These are phyloP conservation scores for Daldinia decipiens DNA, from an alignment of 495 filamentous ascomycete genomes.

Conservation along the genomic window DNA sequence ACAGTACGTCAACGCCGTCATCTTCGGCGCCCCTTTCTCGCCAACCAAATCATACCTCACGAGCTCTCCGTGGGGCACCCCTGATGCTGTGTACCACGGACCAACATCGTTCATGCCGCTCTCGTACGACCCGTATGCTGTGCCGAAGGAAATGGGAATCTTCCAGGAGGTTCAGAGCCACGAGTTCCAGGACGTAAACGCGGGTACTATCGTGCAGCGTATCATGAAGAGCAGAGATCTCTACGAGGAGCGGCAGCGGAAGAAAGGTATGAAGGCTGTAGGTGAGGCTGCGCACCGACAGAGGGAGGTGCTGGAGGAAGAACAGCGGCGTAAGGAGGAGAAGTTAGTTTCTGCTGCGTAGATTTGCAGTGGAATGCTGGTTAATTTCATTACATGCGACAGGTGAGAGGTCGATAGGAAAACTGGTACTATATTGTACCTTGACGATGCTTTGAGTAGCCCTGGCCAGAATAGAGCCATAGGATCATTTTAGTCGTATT, in stretches of 20 bases:
- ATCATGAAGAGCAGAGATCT: conserved; percentile 84
- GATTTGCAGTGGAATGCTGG: not conserved
- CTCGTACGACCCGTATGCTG: conserved; percentile 85
- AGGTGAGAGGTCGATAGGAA: not conserved
- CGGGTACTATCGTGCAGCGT: conserved; percentile 87
- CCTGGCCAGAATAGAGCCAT: conserved; percentile 1
- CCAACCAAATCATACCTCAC: conserved; percentile 80
- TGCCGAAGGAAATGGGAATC: conserved; percentile 79
- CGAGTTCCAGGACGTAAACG: conserved; percentile 86
- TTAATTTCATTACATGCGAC: conserved; percentile 3
- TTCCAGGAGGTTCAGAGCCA: conserved; percentile 78
- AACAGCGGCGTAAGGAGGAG: conserved; percentile 57
- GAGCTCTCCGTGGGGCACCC: conserved; percentile 76
- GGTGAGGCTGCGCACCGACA: conserved; percentile 70
- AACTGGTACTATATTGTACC: not conserved
- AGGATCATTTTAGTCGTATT: not conserved
- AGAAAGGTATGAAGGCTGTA: conserved; percentile 83
- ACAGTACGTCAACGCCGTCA: conserved; percentile 85
- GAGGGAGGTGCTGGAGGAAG: conserved; percentile 65
- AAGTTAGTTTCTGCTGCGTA: conserved; percentile 15
- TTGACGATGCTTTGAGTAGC: not conserved
- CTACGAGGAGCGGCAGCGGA: conserved; percentile 90
- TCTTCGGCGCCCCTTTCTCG: conserved; percentile 89
- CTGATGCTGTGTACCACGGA: conserved; percentile 91
- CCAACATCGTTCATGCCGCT: conserved; percentile 90